These are phyloP conservation scores for Geranium rotundifolium DNA, from an alignment of 345 rosid species.

Conservation along the genomic window DNA sequence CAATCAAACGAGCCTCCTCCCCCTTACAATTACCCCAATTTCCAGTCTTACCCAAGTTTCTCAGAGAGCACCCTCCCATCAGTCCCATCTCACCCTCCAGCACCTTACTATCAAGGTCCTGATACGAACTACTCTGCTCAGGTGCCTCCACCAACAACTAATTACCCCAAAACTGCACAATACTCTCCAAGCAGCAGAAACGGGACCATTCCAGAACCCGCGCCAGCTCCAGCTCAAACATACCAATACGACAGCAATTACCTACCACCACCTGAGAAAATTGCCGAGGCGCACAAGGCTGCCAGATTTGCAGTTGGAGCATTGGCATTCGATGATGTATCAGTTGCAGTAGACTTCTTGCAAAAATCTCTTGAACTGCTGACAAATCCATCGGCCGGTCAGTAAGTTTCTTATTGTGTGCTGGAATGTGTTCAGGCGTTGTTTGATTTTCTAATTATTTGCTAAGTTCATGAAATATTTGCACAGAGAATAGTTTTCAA, in stretches of 20 bases:
- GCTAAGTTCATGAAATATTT: background rate
- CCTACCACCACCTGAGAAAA: constrained; percentile 82
- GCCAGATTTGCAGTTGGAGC: constrained; percentile 98
- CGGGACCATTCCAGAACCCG: constrained; percentile 32
- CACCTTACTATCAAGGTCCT: constrained; percentile 52
- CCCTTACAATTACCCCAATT: constrained; percentile 54
- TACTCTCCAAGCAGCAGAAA: constrained; percentile 39
- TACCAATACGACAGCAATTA: constrained; percentile 70
- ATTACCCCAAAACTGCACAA: constrained; percentile 38
- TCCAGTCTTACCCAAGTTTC: constrained; percentile 88
- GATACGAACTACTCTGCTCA: constrained; percentile 48
- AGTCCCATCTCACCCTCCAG: constrained; percentile 41
- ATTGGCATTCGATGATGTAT: constrained; percentile 86
- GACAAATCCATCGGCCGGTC: constrained; percentile 50
- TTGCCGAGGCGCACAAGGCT: constrained; percentile 90
- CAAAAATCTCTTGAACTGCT: constrained; percentile 79
- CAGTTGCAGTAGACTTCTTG: constrained; percentile 70
- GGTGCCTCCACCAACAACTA: constrained; percentile 46
- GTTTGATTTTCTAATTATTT: too few relatives aligned
- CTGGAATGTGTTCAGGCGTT: background rate
- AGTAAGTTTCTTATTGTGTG: background rate
- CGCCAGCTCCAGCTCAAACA: constrained; percentile 26
- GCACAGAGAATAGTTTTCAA: background rate
- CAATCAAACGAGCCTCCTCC: constrained; percentile 41
- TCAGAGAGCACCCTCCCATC: constrained; percentile 71